Evolutionary conservation across 2,329 filamentous ascomycete species (phyloP).

Genomic region (Aspergillus phoenicis): DNA sequence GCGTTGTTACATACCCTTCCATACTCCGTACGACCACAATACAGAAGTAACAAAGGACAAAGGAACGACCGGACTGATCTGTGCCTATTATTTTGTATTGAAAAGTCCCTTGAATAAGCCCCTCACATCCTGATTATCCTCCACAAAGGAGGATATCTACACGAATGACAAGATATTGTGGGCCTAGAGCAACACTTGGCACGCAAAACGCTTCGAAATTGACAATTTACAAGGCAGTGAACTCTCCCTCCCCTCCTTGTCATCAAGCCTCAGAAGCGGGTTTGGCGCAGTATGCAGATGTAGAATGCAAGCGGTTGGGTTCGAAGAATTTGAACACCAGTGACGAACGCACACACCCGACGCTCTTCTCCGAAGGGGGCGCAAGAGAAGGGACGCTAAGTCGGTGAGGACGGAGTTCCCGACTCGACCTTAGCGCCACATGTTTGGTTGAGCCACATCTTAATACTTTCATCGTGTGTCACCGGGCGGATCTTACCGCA

Average conservation of each 20-base stretch:
- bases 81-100: neutral
- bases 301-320: neutral
- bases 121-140: neutral
- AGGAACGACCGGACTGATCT: neutral
- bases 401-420: conserved; percentile 22
- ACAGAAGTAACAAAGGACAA: conserved; percentile 2
- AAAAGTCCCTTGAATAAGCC: neutral
- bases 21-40: neutral
- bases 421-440: conserved; percentile 21
- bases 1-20: neutral
- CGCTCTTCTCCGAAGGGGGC: conserved; percentile 17
- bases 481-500: conserved; percentile 21
- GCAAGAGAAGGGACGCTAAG: conserved; percentile 7
- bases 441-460: conserved; percentile 22
- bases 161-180: neutral
- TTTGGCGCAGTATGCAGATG: neutral
- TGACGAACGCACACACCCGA: conserved; percentile 4
- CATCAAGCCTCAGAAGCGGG: neutral
- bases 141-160: neutral
- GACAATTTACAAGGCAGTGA: no score
- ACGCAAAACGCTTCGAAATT: neutral
- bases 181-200: neutral
- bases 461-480: conserved; percentile 15
- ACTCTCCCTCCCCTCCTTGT: neutral
- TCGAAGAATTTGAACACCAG: neutral